Base-by-base conservation (phyloP, 257 asterid genomes). In the Gynochthodes officinalis region DNA sequence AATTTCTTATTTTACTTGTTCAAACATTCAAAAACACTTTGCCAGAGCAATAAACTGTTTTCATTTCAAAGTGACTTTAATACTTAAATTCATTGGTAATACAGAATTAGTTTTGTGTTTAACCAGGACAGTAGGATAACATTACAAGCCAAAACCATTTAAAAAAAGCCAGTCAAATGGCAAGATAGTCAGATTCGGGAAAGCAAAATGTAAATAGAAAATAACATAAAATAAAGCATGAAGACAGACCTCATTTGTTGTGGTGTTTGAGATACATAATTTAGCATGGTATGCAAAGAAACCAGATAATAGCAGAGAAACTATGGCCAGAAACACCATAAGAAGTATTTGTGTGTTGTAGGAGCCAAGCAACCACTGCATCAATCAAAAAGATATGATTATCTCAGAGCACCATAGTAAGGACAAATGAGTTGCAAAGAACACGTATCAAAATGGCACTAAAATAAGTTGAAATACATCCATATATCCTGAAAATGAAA, bases 221-320 rank as follows among this genome's bases (percentile, higher is more conserved):
- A 14, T 71, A 28, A 35, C 7, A 58, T 25, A n/a, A n/a, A n/a
- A 16, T 30, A 33, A 33, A 7, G 43, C 15, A 53, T 2, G 52
- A 77, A 57, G 73, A 53, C 60, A 35, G 68, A 91, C 99, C 98
- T 95, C 99, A 76, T 92, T 92, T 40, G 99, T 95, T 61, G 99
- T 95, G 33, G 96, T 92, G 89, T 95, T 95, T 57, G 96, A 86
- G 75, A 92, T 76, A 79, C 96, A 89, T 35, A 95, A 92, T 84
- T 89, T 95, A 66, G 91, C 87, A 84, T 95, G 99, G 87, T 95
- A 95, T 18, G 71, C 77, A 80, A 90, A 87, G 96, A 95, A 95
- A 67, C 99, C 97, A 76, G 86, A 87, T 59, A 95, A 70, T 76
- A 95, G 78, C 83, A 95, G 72, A 73, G 97, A 86, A 68, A 95